Conservation (phyloP, 1,139 yeast species). For the Candida tropicalis region DNA sequence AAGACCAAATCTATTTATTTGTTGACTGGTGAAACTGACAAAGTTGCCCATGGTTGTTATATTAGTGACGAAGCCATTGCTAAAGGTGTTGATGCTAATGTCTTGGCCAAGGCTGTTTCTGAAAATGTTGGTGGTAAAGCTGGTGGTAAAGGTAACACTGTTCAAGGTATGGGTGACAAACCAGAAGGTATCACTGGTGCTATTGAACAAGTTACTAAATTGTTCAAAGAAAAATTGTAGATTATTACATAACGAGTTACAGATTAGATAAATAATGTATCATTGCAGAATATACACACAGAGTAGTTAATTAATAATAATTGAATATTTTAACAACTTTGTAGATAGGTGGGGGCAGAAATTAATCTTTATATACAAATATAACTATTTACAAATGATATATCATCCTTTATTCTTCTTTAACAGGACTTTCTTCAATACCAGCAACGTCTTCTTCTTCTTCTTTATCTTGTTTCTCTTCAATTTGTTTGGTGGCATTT, state of each 20-base stretch:
- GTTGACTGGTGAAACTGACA: conserved; percentile 74
- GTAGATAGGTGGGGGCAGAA: too few species aligned
- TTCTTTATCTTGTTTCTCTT: conserved; percentile 3
- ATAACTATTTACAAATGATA: conserved; percentile 6
- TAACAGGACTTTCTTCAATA: neutral
- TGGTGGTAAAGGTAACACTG: conserved; percentile 96
- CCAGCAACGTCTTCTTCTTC: conserved; percentile 1
- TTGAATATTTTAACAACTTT: too few species aligned
- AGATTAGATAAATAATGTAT: conserved; percentile 5
- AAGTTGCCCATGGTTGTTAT: conserved; percentile 95
- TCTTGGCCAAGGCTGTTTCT: conserved; percentile 72
- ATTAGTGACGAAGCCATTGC: conserved; percentile 71
- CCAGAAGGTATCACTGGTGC: conserved; percentile 72
- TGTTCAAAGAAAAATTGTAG: conserved; percentile 60
- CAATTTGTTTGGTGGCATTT: neutral
- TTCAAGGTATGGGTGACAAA: conserved; percentile 96
- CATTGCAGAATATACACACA: too few species aligned
- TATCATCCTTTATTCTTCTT: neutral
- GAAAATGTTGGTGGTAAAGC: conserved; percentile 90
- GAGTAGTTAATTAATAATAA: neutral
- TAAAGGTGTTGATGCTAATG: conserved; percentile 76
- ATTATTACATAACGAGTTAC: conserved; percentile 4
- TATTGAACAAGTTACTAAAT: conserved; percentile 61
- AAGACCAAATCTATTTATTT: conserved; percentile 79
- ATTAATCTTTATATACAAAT: neutral